phyloP scores from a whole-genome alignment of 176 grass and related monocot genomes.

The Leersia perrieri region DNA sequence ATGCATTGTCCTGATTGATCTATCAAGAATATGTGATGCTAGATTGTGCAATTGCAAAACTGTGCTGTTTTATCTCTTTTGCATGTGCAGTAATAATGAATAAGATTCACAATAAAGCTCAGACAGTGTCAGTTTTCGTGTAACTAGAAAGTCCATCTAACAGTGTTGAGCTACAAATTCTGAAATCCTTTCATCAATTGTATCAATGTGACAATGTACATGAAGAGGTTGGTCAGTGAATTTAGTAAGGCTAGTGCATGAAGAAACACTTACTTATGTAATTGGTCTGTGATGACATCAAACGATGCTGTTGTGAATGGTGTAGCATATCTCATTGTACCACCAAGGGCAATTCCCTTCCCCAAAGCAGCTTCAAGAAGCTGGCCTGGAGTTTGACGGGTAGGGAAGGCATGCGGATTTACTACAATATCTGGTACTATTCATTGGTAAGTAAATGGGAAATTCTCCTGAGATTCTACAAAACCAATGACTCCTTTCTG shows the following conservation, averaged over 20 bases:
- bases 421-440: conserved; percentile 97
- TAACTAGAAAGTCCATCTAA: conserved; percentile 31
- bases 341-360: conserved; percentile 76
- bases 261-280: conserved; percentile 76
- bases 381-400: conserved; percentile 93
- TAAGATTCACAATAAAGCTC: not conserved
- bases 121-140: not conserved
- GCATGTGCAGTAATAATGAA: not conserved
- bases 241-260: conserved; percentile 10
- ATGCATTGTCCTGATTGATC: conserved; percentile 26
- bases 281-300: conserved; percentile 75
- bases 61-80: not conserved
- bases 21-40: conserved; percentile 2
- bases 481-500: conserved; percentile 95
- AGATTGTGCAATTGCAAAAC: conserved; percentile 8
- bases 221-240: not conserved
- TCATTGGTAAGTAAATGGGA: conserved; percentile 77
- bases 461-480: conserved; percentile 92
- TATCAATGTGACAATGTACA: no score
- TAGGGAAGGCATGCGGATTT: conserved; percentile 98
- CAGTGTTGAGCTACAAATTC: conserved; percentile 1
- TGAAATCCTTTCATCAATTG: conserved; percentile 18
- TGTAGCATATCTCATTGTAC: conserved; percentile 77
- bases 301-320: conserved; percentile 79
- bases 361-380: conserved; percentile 96